phyloP scores from a whole-genome alignment of 345 rosid species.

The Populus tremula region DNA sequence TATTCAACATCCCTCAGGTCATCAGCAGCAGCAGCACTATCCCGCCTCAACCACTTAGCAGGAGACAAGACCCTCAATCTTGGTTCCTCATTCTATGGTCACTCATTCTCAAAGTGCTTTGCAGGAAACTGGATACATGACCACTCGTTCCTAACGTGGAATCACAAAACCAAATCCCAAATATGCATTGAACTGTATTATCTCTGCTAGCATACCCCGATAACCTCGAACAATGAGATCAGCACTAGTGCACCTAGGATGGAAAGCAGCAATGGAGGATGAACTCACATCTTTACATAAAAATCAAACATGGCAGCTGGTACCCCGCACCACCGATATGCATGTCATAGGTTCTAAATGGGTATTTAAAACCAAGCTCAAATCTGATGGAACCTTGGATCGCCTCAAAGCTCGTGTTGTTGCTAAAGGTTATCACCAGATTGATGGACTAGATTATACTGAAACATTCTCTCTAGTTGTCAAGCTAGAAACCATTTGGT shows the following conservation, averaged over 20 bases:
- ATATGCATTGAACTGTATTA: background rate
- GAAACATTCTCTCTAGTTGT: background rate
- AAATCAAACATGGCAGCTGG: background rate
- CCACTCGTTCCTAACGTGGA: background rate
- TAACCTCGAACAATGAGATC: background rate
- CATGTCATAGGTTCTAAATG: background rate
- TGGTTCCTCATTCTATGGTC: background rate
- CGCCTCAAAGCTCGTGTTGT: background rate
- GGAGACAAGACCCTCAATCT: too few relatives aligned
- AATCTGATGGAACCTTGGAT: background rate
- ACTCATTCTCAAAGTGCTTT: too few relatives aligned
- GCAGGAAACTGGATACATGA: background rate
- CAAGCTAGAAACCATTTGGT: background rate
- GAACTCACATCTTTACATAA: background rate
- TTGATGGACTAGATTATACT: background rate
- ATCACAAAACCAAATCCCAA: background rate
- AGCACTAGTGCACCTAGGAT: background rate
- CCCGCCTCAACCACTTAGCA: too few relatives aligned
- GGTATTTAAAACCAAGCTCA: background rate
- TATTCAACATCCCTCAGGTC: too few relatives aligned
- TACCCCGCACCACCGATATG: background rate
- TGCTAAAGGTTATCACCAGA: background rate
- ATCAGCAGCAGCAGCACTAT: fast-evolving
- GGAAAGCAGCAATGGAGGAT: background rate
- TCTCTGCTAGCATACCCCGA: background rate